Base-by-base conservation (phyloP, 2,329 filamentous ascomycete genomes). In the Clarireedia hainanense region DNA sequence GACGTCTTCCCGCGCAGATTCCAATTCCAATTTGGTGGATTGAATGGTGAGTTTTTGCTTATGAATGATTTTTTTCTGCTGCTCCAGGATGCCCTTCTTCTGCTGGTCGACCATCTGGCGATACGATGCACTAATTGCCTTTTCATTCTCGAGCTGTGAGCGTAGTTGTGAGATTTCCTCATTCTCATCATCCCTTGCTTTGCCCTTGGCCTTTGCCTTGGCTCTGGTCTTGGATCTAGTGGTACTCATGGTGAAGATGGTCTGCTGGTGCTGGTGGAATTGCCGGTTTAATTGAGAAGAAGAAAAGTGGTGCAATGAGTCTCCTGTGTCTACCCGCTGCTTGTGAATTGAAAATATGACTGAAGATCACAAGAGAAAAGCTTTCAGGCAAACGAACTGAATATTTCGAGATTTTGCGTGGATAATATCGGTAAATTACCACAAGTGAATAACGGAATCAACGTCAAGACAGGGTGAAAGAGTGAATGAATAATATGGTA, bases 101-200 rank as follows among this genome's bases (percentile, higher is more conserved):
- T 36, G 42, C 0, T 34, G 10, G 10, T 47, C 34, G 48, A 56
- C 7, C 2, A 27, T 34, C 1, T 47, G 7, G 23, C 40, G 42
- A 7, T 46, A 47, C 15, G 23, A 39, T 43, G 48, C 48, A 42
- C n/a, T 39, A 4, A 17, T 15, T 24, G 10, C 43, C 14, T 12
- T 34, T 15, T 56, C 54, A 43, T 40, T 40, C 17, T 47, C 48
- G 20, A 56, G 54, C 17, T 56, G 54, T 15, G 17, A 14, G 5
- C 54, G 54, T 36, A 56, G 49, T 39, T 47, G 54, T 1, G 30
- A 20, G 12, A 52, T 47, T 12, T 56, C 47, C 2, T 49, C 27
- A 27, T 36, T 49, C 37, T 17, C 27, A 36, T 36, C 26, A 49
- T 34, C 26, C 23, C 17, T 34, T 6, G 47, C 7, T 24, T 50